Evolutionary conservation across 2,329 filamentous ascomycete genomes (phyloP).

Genomic region (Aureobasidium musti): DNA sequence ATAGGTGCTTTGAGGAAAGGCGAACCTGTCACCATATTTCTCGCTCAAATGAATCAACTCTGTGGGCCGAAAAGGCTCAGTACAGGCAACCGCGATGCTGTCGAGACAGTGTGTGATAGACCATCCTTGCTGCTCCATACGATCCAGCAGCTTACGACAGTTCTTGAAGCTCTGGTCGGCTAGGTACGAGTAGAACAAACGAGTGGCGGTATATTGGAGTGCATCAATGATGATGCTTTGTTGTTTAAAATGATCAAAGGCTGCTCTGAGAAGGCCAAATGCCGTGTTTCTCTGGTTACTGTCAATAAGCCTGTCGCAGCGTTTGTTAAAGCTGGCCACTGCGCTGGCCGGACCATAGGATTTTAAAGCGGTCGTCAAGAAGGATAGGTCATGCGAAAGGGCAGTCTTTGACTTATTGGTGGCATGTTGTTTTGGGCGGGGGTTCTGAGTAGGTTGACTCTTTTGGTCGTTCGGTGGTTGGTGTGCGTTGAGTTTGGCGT

Average conservation of each 20-base stretch:
- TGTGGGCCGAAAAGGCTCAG: background rate
- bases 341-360: background rate
- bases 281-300: background rate
- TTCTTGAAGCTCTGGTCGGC: background rate
- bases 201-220: background rate
- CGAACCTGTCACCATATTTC: background rate
- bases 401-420: background rate
- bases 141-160: background rate
- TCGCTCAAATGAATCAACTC: background rate
- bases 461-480: background rate
- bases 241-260: background rate
- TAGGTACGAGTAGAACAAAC: background rate
- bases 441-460: background rate
- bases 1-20: background rate
- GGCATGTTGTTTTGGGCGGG: background rate
- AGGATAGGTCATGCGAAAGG: background rate
- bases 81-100: background rate
- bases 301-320: background rate
- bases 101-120: background rate
- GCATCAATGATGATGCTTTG: background rate
- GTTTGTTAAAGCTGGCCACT: background rate
- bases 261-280: background rate
- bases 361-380: background rate
- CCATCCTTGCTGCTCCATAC: background rate
- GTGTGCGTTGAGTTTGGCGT: conserved; percentile 15